Evolutionary conservation across 768 basidiomycete species (phyloP), one percentile per base, ranked within the genome.

Genomic region (Serendipita sp.): DNA sequence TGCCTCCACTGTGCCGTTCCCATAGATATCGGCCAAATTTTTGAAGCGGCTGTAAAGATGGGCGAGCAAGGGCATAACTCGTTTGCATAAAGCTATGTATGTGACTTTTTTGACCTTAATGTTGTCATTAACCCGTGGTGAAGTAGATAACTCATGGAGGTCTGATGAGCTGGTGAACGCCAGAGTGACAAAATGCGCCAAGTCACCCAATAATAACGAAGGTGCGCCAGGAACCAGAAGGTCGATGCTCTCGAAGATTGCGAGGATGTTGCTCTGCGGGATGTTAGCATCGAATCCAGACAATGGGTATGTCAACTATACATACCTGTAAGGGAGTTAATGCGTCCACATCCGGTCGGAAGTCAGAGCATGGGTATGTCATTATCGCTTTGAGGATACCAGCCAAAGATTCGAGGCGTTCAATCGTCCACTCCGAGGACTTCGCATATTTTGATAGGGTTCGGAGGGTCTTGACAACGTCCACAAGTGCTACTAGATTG

Each of bases 61-160:
- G 0, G 89, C 85, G 1, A 95, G 76, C 72, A 81, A 77, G 0
- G 92, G 91, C 88, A 96, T 92, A 13, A 79, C 79, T 73, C 83
- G 87, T 75, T 97, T 98, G 1, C 86, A 79, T n/a, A 98, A 73
- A 2, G 85, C 94, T 62, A 97, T 87, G 71, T 92, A 97, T 0
- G 91, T 92, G 56, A 96, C 78, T 3, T 87, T 82, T 69, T 84
- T 86, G 78, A 81, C 3, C 78, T 75, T 3, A 76, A 74, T 54
- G 75, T 76, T 30, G 74, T 75, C 63, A 76, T 78, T 10, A 79
- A 5, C 30, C 8, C 48, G 7, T 51, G 48, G n/a, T n/a, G n/a
- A 5, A 18, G 48, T 51, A 32, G 30, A 18, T 0, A 36, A 41
- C 1, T 68, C 64, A 34, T 78, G 79, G 0, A 81, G 75, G 68